Evolutionary conservation across 805 yeast genomes (phyloP).

Genomic region (Grigorovia yakushimaensis): DNA sequence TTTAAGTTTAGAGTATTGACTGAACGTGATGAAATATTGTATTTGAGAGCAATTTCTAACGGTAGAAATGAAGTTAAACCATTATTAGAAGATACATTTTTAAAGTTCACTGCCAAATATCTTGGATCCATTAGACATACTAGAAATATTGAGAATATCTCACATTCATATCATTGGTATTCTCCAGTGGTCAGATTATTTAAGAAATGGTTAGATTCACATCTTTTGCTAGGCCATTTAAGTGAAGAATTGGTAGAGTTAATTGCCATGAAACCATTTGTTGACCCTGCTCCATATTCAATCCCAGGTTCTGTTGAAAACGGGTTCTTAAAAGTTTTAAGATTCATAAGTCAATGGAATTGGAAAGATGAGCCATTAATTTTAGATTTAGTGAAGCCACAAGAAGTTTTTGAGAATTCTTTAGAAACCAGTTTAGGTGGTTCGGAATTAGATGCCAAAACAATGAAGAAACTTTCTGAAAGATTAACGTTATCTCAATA

Average conservation of each 20-base stretch:
- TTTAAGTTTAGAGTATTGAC: slow-evolving; percentile 68
- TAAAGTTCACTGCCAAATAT: slow-evolving; percentile 55
- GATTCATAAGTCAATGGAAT: slow-evolving; percentile 76
- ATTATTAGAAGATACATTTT: slow-evolving; percentile 48
- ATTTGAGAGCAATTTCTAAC: slow-evolving; percentile 61
- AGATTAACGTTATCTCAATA: slow-evolving; percentile 50
- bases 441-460: slow-evolving; percentile 26
- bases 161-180: slow-evolving; percentile 61
- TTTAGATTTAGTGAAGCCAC: slow-evolving; percentile 58
- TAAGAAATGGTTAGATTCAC: slow-evolving; percentile 85
- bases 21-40: slow-evolving; percentile 73
- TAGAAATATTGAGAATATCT: slow-evolving; percentile 60
- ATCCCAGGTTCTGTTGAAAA: slow-evolving; percentile 70
- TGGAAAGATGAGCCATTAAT: slow-evolving; percentile 87
- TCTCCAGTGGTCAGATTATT: slow-evolving; percentile 76
- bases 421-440: slow-evolving; percentile 20
- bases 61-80: slow-evolving; percentile 51
- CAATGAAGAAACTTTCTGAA: slow-evolving; percentile 44
- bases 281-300: slow-evolving; percentile 77
- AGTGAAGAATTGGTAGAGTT: slow-evolving; percentile 75
- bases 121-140: slow-evolving; percentile 69
- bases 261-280: slow-evolving; percentile 72
- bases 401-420: slow-evolving; percentile 29
- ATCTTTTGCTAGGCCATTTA: slow-evolving; percentile 60
- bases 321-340: slow-evolving; percentile 69